Evolutionary conservation across 148 eudicot genomes (phyloP).

Genomic region (Chenopodium album): DNA sequence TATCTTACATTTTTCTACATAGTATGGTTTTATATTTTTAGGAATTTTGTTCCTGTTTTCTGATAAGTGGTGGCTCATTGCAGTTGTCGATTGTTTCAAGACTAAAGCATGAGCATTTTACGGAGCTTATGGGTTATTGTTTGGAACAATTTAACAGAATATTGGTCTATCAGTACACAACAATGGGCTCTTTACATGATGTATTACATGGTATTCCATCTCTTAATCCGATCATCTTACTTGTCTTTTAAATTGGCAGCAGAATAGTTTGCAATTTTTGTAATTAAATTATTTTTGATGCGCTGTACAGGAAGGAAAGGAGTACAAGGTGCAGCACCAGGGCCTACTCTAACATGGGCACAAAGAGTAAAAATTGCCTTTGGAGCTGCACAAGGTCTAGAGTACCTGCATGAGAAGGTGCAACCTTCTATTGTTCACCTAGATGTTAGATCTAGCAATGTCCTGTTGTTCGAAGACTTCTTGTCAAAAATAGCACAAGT

Average conservation of each 20-base stretch:
- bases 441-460: constrained; percentile 78
- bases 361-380: constrained; percentile 67
- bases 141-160: constrained; percentile 60
- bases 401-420: constrained; percentile 70
- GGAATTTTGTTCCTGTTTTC: neutral
- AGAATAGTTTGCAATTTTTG: no score
- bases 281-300: no score
- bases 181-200: constrained; percentile 78
- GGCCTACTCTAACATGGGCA: constrained; percentile 62
- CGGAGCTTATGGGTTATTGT: constrained; percentile 60
- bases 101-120: constrained; percentile 71
- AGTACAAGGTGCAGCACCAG: constrained; percentile 77
- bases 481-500: constrained; percentile 60
- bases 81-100: constrained; percentile 74
- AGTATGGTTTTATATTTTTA: no score
- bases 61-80: constrained; percentile 10
- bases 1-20: neutral
- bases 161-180: constrained; percentile 64
- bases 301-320: constrained; percentile 50
- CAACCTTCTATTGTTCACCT: constrained; percentile 73
- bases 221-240: neutral
- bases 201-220: constrained; percentile 58
- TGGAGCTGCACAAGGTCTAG: constrained; percentile 77
- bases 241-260: neutral
- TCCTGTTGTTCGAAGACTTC: constrained; percentile 62